phyloP scores from a whole-genome alignment of 1,139 yeast species.

The Saccharomycopsis phalli region DNA sequence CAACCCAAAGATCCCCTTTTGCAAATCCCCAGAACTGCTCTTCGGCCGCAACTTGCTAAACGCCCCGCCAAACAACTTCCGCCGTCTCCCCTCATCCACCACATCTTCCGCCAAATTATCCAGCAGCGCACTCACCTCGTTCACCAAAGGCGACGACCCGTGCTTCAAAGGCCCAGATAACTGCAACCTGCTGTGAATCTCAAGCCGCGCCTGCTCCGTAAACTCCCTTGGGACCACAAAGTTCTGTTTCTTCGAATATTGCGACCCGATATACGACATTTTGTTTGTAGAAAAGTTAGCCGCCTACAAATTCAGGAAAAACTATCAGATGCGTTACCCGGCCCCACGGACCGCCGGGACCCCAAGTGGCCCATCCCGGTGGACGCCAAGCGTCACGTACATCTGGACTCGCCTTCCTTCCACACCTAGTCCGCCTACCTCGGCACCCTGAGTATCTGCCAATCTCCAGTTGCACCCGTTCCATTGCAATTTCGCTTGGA shows the following conservation, averaged over 20 bases:
- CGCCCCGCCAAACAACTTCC: conserved; percentile 7
- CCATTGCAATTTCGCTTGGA: no score
- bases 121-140: background rate
- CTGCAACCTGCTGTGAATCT: conserved; percentile 8
- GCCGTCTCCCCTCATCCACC: background rate
- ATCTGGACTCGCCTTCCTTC: no score
- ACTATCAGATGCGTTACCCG: no score
- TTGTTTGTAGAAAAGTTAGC: no score
- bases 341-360: no score
- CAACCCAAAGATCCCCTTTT: background rate
- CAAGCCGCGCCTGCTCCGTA: conserved; percentile 13
- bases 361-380: no score
- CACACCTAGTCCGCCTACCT: no score
- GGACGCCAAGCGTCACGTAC: no score
- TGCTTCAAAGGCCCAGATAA: conserved; percentile 8
- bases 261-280: conserved; percentile 13
- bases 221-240: conserved; percentile 11
- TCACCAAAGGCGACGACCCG: conserved; percentile 16
- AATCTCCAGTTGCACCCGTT: no score
- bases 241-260: conserved; percentile 2
- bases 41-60: background rate
- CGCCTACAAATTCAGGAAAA: no score
- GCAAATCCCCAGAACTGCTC: conserved; percentile 3
- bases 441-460: no score
- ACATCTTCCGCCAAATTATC: no score